Evolutionary conservation across 768 basidiomycete species (phyloP).

Genomic region (Leucocoprinus leucothites): DNA sequence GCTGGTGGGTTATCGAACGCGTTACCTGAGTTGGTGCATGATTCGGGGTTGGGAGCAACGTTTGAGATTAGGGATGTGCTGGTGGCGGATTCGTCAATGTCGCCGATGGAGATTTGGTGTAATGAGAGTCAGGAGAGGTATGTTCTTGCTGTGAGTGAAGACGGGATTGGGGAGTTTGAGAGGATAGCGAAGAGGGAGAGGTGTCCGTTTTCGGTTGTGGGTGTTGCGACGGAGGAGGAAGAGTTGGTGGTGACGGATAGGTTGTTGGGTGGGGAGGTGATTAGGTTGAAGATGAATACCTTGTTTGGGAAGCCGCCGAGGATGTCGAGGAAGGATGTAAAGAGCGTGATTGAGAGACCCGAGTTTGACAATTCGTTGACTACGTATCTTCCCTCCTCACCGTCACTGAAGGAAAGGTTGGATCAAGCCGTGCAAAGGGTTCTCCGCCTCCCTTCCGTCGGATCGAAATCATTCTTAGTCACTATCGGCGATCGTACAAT

Average conservation of each 20-base stretch:
- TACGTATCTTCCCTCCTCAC: constrained; percentile 53
- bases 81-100: constrained; percentile 91
- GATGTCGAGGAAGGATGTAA: constrained; percentile 74
- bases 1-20: constrained; percentile 97
- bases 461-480: constrained; percentile 95
- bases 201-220: constrained; percentile 92
- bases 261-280: constrained; percentile 73
- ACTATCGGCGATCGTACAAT: constrained; percentile 96
- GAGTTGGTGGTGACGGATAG: constrained; percentile 88
- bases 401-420: constrained; percentile 45
- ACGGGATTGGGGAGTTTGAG: constrained; percentile 62
- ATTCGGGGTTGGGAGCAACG: constrained; percentile 84
- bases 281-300: constrained; percentile 89
- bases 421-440: constrained; percentile 73
- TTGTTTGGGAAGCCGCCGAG: constrained; percentile 96
- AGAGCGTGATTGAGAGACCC: constrained; percentile 32
- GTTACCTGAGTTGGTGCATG: constrained; percentile 94
- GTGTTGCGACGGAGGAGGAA: constrained; percentile 77
- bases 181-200: constrained; percentile 82
- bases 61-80: constrained; percentile 95
- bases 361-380: constrained; percentile 72
- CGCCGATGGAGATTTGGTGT: constrained; percentile 99
- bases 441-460: constrained; percentile 88
- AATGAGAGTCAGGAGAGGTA: constrained; percentile 99
- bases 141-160: constrained; percentile 82